phyloP scores from a whole-genome alignment of 75 land plant genomes.

The Cryptomeria japonica region DNA sequence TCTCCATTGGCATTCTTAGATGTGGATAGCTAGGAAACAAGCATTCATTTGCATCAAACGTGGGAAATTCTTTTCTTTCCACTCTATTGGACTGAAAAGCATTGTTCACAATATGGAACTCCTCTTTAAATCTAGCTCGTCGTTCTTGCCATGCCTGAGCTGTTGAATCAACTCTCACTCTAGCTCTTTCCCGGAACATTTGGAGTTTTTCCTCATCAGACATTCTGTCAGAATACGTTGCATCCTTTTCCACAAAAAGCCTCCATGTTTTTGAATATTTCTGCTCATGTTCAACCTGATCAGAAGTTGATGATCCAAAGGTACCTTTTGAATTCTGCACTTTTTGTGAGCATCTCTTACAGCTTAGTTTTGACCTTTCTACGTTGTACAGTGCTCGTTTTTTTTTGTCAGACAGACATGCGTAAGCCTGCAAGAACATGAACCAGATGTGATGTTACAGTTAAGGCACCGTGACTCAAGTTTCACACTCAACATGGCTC shows the following conservation, averaged over 20 bases:
- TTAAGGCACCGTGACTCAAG: not conserved
- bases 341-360: slow-evolving; percentile 20
- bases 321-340: not conserved
- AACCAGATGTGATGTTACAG: not conserved
- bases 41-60: slow-evolving; percentile 21
- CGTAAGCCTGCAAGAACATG: slow-evolving; percentile 57
- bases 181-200: slow-evolving; percentile 12
- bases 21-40: slow-evolving; percentile 37
- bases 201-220: slow-evolving; percentile 19
- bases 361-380: slow-evolving; percentile 28
- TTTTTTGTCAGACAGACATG: slow-evolving; percentile 55
- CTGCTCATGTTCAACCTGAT: not conserved
- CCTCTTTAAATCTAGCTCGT: slow-evolving; percentile 32
- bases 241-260: slow-evolving; percentile 12
- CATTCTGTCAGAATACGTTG: slow-evolving; percentile 31
- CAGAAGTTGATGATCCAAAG: not conserved
- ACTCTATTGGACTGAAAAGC: slow-evolving; percentile 19
- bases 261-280: slow-evolving; percentile 11
- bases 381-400: slow-evolving; percentile 49
- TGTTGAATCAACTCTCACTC: slow-evolving; percentile 13
- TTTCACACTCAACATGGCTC: not conserved
- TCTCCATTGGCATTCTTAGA: slow-evolving; percentile 14
- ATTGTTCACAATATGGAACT: slow-evolving; percentile 35
- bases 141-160: slow-evolving; percentile 18
- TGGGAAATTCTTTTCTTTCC: slow-evolving; percentile 26